Base-by-base conservation (phyloP, 2,329 filamentous ascomycete genomes). In the Annulohypoxylon truncatum region DNA sequence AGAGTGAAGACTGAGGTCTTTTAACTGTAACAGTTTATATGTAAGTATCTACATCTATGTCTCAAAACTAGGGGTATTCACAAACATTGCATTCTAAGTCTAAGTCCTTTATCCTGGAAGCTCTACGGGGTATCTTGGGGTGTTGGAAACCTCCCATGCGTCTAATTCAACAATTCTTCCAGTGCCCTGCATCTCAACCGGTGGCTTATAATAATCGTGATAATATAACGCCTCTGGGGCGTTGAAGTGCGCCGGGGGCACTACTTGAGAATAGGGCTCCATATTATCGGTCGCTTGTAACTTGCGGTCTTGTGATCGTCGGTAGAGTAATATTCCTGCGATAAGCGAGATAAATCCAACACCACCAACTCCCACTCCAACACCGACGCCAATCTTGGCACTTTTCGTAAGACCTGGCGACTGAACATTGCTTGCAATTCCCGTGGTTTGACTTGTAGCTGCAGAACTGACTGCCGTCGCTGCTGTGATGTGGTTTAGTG, bases 281-380 rank as follows among this genome's bases (percentile, higher is more conserved):
- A 53, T 56, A 29, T 38, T 44, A 28, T 50, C 51, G 29, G 22
- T 46, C 10, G 18, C 38, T 22, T 46, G 55, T 8, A n/a, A 44
- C 22, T 64, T 64, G 40, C 28, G 18, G 15, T 60, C 60, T 48
- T 56, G 67, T 3, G 70, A 68, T 29, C 64, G 69, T 18, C 67
- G 53, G 65, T 63, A 73, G 18, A 73, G 65, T 13, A 67, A n/a
- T 29, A 73, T 51, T 8, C 68, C 71, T 9, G 64, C 63, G 9
- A 51, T 48, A 3, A 73, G 61, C 1, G 70, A 65, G 10, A 44
- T 64, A 1, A 73, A 20, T 8, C 70, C 70, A 13, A 71, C 3
- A 3, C 52, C 65, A 4, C 70, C 70, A 6, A 71, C 54, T 1
- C 68, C 66, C 2, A 72, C 64, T 9, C 71, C 70, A 15, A 72